Evolutionary conservation across 2,329 filamentous ascomycete genomes (phyloP), one percentile per base, ranked within the genome.

Genomic region (Cercospora berteroae): DNA sequence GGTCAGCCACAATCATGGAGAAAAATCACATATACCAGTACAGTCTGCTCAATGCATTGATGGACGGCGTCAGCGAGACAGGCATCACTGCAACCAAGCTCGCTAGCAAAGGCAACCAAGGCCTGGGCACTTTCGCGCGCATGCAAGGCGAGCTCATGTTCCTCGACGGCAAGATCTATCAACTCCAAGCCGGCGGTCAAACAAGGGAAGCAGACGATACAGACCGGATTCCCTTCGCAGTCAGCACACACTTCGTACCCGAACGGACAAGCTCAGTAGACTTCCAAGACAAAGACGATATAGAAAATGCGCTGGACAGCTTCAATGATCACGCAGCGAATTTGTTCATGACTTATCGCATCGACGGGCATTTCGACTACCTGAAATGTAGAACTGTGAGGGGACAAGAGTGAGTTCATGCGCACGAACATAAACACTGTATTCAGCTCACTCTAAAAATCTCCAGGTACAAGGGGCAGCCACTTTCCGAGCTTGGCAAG

Each of bases 51-150:
- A 80, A 79, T 64, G 81, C 81, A 27, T 72, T 83, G 3, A 82
- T 83, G 81, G 78, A 79, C 60, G 81, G 80, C 16, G 76, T 83
- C 44, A 81, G 80, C 66, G 80, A 83, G 69, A 79, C 80, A 55
- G 83, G 83, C 39, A 83, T 84, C 66, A 74, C 81, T 60, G 82
- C 81, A 58, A 78, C 81, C 48, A 79, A 83, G 72, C 79, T 85
- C 66, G 75, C 80, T 13, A 74, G 77, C 48, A 80, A 83, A 71
- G 83, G 83, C 60, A 83, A 83, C 71, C 79, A 84, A 77, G 83
- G 83, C 66, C 79, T 85, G 9, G 83, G 83, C 66, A 82, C 82
- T 36, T 84, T 82, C 68, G 73, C 76, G 1, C 73, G 74, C 36
- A 81, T 83, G 74, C 75, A 82, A 68, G 81, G 81, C 61, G 81